Conservation (phyloP, 2,329 filamentous ascomycete genomes). For the Stromatinia cepivora region DNA sequence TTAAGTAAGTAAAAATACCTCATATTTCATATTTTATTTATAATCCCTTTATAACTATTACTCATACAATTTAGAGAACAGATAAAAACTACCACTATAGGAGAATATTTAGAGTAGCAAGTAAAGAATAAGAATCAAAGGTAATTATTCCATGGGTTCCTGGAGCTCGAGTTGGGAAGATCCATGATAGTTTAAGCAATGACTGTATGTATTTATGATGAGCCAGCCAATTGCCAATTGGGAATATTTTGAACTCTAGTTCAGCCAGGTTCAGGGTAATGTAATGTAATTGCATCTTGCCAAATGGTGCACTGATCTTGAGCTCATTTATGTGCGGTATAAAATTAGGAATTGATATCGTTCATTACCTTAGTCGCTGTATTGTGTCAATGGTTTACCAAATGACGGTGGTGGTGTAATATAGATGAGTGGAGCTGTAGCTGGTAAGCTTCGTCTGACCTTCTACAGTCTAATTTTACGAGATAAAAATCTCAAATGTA, state of each 20-base stretch:
- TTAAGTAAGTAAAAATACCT: not conserved
- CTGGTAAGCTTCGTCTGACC: not conserved
- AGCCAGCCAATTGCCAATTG: not conserved
- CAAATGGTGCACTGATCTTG: not conserved
- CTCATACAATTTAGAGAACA: not conserved
- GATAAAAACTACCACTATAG: not conserved
- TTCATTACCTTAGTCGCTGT: too few relatives aligned
- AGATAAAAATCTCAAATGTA: too few relatives aligned
- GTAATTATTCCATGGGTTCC: too few relatives aligned
- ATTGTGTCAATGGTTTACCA: too few relatives aligned
- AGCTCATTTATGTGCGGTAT: not conserved
- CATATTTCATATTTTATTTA: accelerated
- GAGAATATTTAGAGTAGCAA: not conserved
- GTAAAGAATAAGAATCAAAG: too few relatives aligned
- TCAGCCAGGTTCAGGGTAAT: not conserved
- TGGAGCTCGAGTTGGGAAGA: too few relatives aligned
- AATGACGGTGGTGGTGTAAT: too few relatives aligned
- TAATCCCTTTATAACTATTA: too few relatives aligned
- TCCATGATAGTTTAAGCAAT: too few relatives aligned
- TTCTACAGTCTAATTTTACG: not conserved
- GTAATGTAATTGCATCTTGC: not conserved
- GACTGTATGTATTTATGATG: not conserved
- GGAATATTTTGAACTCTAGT: not conserved
- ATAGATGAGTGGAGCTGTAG: not conserved
- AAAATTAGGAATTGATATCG: too few relatives aligned